These are phyloP conservation scores for Lyophyllum semitale DNA, from an alignment of 768 basidiomycete genomes.

Conservation along the genomic window DNA sequence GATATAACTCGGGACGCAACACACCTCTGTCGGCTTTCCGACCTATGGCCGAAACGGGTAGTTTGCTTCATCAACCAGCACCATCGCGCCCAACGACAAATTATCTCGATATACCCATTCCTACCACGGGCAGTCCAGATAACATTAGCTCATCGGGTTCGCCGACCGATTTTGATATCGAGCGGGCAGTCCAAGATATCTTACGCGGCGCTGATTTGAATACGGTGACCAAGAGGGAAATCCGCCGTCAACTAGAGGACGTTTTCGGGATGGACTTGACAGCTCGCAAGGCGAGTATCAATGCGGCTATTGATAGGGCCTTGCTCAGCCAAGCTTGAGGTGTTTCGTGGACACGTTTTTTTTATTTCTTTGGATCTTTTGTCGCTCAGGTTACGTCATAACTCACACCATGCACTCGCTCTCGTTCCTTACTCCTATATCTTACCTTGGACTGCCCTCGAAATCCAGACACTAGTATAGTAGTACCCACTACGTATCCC, in stretches of 20 bases:
- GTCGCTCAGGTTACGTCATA: not conserved
- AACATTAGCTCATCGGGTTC: slow-evolving; percentile 47
- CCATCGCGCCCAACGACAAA: slow-evolving; percentile 74
- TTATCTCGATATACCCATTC: slow-evolving; percentile 75
- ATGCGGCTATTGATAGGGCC: slow-evolving; percentile 73
- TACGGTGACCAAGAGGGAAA: slow-evolving; percentile 88
- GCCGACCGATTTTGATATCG: slow-evolving; percentile 74
- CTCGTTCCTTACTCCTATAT: not conserved
- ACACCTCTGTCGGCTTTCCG: slow-evolving; percentile 60
- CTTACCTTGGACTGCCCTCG: not conserved
- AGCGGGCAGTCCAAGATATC: slow-evolving; percentile 71
- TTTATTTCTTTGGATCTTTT: not conserved
- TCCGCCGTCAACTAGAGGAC: slow-evolving; percentile 81
- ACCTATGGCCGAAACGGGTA: slow-evolving; percentile 21
- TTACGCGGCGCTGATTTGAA: slow-evolving; percentile 83
- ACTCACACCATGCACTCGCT: not conserved
- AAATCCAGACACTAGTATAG: not conserved
- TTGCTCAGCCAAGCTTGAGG: slow-evolving; percentile 52
- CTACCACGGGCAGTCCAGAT: slow-evolving; percentile 53
- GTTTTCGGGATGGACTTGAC: slow-evolving; percentile 79
- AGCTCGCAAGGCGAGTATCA: slow-evolving; percentile 71
- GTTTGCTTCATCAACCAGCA: slow-evolving; percentile 56
- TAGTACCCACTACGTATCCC: slow-evolving; percentile 6
- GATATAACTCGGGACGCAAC: slow-evolving; percentile 77
- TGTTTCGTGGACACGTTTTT: slow-evolving; percentile 9